Percentiles rank a stretch among this genome's conserved stretches.
Evolutionary conservation across 164 flowering plant species (phyloP).

Genomic region (Chimonanthus salicifolius): DNA sequence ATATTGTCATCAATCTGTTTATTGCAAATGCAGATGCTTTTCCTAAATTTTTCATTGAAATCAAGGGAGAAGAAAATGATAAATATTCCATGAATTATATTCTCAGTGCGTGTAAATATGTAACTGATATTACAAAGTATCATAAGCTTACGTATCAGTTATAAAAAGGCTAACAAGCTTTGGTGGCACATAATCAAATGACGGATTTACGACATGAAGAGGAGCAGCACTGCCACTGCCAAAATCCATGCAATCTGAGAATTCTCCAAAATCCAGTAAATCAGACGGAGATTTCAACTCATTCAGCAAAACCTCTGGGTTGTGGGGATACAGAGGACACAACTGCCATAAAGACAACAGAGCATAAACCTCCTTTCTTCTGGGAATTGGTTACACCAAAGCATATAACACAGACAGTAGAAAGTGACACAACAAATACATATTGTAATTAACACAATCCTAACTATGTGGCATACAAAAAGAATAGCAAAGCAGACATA

Average conservation of each 20-base stretch:
- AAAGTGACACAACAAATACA: neutral
- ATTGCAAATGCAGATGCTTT: neutral
- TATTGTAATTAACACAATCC: neutral
- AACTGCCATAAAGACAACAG: constrained; percentile 42
- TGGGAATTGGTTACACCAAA: neutral
- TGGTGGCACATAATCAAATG: constrained; percentile 98
- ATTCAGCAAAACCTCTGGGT: constrained; percentile 91
- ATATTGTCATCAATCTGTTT: neutral
- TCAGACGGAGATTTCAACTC: constrained; percentile 97
- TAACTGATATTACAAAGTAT: neutral
- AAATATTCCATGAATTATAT: neutral
- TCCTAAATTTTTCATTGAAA: neutral
- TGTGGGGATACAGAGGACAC: constrained; percentile 97
- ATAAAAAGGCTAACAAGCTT: constrained; percentile 94
- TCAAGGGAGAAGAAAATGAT: neutral
- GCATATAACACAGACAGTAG: constrained; percentile 2
- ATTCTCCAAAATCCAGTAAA: constrained; percentile 91
- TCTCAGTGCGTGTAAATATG: neutral
- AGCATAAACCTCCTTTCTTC: no score
- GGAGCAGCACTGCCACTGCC: constrained; percentile 69
- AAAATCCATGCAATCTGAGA: constrained; percentile 95
- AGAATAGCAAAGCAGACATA: no score
- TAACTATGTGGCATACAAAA: no score
- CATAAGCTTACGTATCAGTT: constrained; percentile 85
- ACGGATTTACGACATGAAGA: constrained; percentile 92